Percentiles rank a stretch among this genome's conserved stretches.
These are phyloP conservation scores for Chlorella ohadii DNA, from an alignment of 139 green algal genomes.

Conservation along the genomic window DNA sequence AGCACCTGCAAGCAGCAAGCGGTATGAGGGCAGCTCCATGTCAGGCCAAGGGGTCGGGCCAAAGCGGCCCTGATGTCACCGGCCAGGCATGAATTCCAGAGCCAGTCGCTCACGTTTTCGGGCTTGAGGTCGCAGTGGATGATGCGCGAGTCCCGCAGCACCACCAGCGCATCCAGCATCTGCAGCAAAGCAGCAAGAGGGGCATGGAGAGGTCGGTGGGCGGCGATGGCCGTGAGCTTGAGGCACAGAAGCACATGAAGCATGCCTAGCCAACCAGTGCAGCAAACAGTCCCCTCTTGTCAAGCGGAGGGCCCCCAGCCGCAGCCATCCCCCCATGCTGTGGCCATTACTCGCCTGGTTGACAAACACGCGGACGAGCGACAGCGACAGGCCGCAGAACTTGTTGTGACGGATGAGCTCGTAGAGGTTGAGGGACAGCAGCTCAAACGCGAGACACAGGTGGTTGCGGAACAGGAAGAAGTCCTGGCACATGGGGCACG, in stretches of 20 bases:
- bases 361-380: slow-evolving; percentile 88
- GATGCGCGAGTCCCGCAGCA: slow-evolving; percentile 87
- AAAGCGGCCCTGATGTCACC: no score
- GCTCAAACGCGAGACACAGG: slow-evolving; percentile 98
- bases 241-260: no score
- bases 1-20: slow-evolving; percentile 63
- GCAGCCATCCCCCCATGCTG: no score
- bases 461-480: slow-evolving; percentile 93
- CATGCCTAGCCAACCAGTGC: no score
- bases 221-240: no score
- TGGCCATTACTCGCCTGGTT: slow-evolving; percentile 53
- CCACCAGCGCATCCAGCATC: slow-evolving; percentile 87
- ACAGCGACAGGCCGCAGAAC: slow-evolving; percentile 90
- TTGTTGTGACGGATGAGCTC: slow-evolving; percentile 97
- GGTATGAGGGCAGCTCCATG: no score
- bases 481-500: slow-evolving; percentile 58
- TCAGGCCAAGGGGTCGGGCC: no score
- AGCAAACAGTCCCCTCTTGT: no score
- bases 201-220: no score
- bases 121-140: slow-evolving; percentile 99
- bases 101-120: slow-evolving; percentile 81
- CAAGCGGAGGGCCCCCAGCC: no score
- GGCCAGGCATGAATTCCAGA: no score
- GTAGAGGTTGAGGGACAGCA: slow-evolving; percentile 97
- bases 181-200: no score